A percentile compares a stretch with the other conserved stretches of the same genome.
Conservation (phyloP, 768 basidiomycete genomes). For the Boletus tylopilopsis region DNA sequence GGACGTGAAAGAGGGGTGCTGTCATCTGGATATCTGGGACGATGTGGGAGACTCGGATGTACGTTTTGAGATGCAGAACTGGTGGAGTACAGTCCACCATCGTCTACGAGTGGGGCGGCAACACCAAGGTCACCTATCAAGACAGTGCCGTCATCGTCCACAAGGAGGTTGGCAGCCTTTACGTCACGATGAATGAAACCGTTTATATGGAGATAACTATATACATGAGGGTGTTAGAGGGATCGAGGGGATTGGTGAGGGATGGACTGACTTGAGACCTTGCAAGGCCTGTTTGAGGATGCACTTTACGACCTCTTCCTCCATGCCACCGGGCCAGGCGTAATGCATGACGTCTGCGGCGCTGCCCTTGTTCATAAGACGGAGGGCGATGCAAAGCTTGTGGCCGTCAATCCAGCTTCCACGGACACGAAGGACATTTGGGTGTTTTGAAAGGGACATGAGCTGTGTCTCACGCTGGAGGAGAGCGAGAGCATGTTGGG, state of each 20-base stretch:
- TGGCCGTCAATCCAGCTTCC: constrained; percentile 86
- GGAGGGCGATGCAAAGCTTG: constrained; percentile 80
- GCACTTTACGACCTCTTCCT: constrained; percentile 84
- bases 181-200: constrained; percentile 92
- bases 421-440: constrained; percentile 89
- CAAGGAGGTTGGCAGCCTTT: constrained; percentile 90
- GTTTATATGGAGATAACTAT: constrained; percentile 81
- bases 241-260: neutral
- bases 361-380: constrained; percentile 87
- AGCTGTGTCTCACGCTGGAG: constrained; percentile 83
- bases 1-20: constrained; percentile 31
- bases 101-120: constrained; percentile 77
- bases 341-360: constrained; percentile 83
- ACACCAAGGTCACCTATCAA: constrained; percentile 92
- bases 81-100: constrained; percentile 34
- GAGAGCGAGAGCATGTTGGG: constrained; percentile 64
- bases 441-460: constrained; percentile 90
- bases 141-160: constrained; percentile 88
- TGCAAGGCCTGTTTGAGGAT: constrained; percentile 82
- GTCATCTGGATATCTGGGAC: neutral
- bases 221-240: constrained; percentile 6
- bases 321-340: constrained; percentile 84
- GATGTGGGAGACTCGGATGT: constrained; percentile 33
- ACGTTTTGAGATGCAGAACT: constrained; percentile 28
- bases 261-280: constrained; percentile 71